phyloP scores from a whole-genome alignment of 768 basidiomycete species.

The Hortiboletus flavorubellus region DNA sequence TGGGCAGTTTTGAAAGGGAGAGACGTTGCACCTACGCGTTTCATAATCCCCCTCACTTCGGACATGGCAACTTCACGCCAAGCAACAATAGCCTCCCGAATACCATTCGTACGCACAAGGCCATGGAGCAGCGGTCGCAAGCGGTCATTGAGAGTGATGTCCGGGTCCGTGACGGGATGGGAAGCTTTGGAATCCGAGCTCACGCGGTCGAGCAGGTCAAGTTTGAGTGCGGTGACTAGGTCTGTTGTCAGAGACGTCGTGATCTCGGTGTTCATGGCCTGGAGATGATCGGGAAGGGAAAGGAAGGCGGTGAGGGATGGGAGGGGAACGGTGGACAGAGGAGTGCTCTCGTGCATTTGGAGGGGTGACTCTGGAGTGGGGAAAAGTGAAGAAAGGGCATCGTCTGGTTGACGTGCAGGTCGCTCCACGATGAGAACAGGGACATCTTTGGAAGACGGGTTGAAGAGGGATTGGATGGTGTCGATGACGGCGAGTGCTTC shows the following conservation, averaged over 20 bases:
- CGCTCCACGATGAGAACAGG: constrained; percentile 1
- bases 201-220: constrained; percentile 61
- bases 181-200: constrained; percentile 15
- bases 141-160: constrained; percentile 55
- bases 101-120: constrained; percentile 67
- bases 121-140: constrained; percentile 73
- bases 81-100: constrained; percentile 62
- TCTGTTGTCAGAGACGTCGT: constrained; percentile 73
- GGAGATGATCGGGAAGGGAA: constrained; percentile 72
- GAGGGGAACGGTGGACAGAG: constrained; percentile 47
- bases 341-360: constrained; percentile 26
- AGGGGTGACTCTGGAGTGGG: constrained; percentile 35
- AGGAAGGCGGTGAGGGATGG: constrained; percentile 69
- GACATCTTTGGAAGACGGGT: constrained; percentile 9
- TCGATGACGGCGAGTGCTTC: constrained; percentile 78
- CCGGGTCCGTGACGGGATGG: constrained; percentile 20
- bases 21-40: constrained; percentile 46
- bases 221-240: constrained; percentile 64
- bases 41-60: constrained; percentile 56
- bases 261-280: constrained; percentile 70
- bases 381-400: constrained; percentile 30
- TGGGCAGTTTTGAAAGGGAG: neutral
- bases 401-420: constrained; percentile 14
- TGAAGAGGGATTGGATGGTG: constrained; percentile 60
- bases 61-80: constrained; percentile 69